These are phyloP conservation scores for Alternaria ethzedia DNA, from an alignment of 2,329 filamentous ascomycete genomes.

Conservation along the genomic window DNA sequence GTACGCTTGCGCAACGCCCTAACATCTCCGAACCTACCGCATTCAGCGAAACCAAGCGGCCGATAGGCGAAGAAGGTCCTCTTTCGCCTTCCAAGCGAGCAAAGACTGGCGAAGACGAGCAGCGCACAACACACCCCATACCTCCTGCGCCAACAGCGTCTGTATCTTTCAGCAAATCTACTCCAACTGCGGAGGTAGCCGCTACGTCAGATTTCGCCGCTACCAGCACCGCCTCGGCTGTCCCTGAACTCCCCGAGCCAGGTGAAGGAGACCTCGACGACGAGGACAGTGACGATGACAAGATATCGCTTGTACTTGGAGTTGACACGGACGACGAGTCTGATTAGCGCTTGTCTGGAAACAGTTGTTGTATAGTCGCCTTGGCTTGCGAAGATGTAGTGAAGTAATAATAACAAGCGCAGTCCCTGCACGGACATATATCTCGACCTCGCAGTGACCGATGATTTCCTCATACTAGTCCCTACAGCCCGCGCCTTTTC, in stretches of 20 bases:
- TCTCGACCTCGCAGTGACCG: neutral
- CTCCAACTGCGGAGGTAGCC: slow-evolving; percentile 1
- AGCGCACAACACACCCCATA: slow-evolving; percentile 3
- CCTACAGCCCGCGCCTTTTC: neutral
- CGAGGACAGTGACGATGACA: slow-evolving; percentile 35
- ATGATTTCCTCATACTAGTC: neutral
- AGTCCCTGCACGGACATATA: slow-evolving; percentile 6
- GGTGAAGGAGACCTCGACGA: slow-evolving; percentile 16
- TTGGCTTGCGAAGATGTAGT: neutral
- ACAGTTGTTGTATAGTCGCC: neutral
- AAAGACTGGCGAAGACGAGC: slow-evolving; percentile 22
- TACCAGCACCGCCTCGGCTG: slow-evolving; percentile 20
- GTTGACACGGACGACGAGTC: slow-evolving; percentile 47
- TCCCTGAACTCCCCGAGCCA: slow-evolving; percentile 24
- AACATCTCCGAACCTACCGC: neutral
- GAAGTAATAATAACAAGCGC: slow-evolving; percentile 12
- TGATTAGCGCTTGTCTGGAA: slow-evolving; percentile 16
- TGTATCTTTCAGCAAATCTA: neutral
- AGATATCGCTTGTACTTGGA: slow-evolving; percentile 40
- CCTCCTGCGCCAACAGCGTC: slow-evolving; percentile 3
- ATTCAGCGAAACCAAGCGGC: slow-evolving; percentile 28
- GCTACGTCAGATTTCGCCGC: slow-evolving; percentile 24
- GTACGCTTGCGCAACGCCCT: neutral
- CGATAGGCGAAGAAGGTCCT: slow-evolving; percentile 25
- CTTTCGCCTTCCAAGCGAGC: slow-evolving; percentile 40